Evolutionary conservation across 1,284 basidiomycete genomes (phyloP), one percentile per base, ranked within the genome.

Genomic region (Trametes polyzona): DNA sequence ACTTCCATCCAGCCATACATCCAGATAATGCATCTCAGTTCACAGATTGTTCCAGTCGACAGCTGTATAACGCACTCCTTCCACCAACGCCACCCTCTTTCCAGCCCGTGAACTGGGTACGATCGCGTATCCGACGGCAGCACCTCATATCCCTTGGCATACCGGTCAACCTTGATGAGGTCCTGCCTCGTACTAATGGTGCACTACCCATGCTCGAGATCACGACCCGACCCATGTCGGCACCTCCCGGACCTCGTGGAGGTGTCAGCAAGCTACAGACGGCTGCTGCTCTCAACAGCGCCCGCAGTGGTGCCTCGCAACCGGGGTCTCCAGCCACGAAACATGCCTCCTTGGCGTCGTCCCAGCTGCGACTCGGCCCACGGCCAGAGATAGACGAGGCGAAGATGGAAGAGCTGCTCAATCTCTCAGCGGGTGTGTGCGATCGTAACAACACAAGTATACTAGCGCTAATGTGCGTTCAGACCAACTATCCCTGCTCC

Each of bases 161-260:
- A 46, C 95, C 95, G 4, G 90, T 97, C 47, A 96, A 96, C 70
- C 79, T 96, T 5, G 95, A 97, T 70, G 95, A 97, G 76, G 86
- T 95, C 17, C 75, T 95, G 40, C 92, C 93, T 2, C 86, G 85
- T 47, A 81, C 85, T 23, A 83, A 82, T 56, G 80, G 85, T 24
- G 89, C 87, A 61, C 77, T 95, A 26, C 93, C 93, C 2, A 83
- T 87, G 7, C 77, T 96, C 26, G 85, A 92, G 59, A 92, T 96
- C 57, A 84, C 83, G 29, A 93, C 91, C n/a, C 81, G 91, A 42
- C 89, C 91, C 1, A 79, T 86, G 75, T 92, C 89, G 44, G 86
- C 88, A 19, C 91, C 90, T 21, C 90, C 90, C 23, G 84, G 79
- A 21, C 77, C 80, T 24, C 81, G 81, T 27, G 78, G 73, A 35